Percentiles rank a stretch among this genome's conserved stretches.
These are phyloP conservation scores for Linum lewisii DNA, from an alignment of 345 rosid genomes.

Conservation along the genomic window DNA sequence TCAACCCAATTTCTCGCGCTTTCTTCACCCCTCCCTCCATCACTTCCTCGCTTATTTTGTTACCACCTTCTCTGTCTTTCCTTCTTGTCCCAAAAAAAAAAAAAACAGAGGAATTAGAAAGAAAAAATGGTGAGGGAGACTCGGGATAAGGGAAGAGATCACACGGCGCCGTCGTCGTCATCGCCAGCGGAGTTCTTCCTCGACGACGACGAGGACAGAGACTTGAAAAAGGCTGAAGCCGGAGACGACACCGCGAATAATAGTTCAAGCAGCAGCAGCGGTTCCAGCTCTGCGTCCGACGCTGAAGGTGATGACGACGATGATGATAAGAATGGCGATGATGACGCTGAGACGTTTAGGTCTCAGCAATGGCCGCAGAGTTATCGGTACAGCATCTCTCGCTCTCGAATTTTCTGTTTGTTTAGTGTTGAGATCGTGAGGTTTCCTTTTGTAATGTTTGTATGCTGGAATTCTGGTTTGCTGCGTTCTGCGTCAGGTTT, in stretches of 20 bases:
- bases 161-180: too few relatives aligned
- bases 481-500: too few relatives aligned
- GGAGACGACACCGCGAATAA: neutral
- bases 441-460: neutral
- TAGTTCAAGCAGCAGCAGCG: neutral
- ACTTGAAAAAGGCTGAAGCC: neutral
- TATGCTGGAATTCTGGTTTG: neutral
- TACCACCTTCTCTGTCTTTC: neutral
- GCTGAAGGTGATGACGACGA: neutral
- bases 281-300: neutral
- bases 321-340: neutral
- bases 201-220: neutral
- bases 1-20: neutral
- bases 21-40: neutral
- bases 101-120: neutral
- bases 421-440: neutral
- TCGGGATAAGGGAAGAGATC: neutral
- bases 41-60: too few relatives aligned
- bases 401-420: neutral
- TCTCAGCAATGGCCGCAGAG: conserved; percentile 14
- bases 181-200: neutral
- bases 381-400: conserved; percentile 1
- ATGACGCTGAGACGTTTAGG: neutral
- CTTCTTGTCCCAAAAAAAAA: neutral
- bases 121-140: neutral